Evolutionary conservation across 176 grass and related monocot species (phyloP), one percentile per base, ranked within the genome.

Genomic region (Cenchrus fungigraminus): DNA sequence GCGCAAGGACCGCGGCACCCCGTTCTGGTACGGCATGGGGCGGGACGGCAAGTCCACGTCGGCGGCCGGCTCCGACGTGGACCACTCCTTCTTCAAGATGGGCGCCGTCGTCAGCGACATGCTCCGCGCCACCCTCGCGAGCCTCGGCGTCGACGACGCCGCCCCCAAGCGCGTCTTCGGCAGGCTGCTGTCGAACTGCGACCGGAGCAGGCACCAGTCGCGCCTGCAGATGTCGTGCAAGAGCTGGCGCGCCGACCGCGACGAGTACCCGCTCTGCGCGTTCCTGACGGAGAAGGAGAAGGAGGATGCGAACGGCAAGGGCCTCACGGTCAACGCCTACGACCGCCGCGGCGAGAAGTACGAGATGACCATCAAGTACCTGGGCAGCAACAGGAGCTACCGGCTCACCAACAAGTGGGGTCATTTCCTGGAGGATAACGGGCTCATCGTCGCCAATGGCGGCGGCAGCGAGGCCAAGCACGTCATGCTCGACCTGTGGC

Each of bases 181-280:
- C 15, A 65, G 10, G 44, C 1, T 65, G 15, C 2, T 79, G 77
- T 32, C 60, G 7, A 0, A 0, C 4, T 12, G 61, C 77, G 60
- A 79, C 61, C 9, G 45, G 61, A 0, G 1, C 4, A 0, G 0
- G 12, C 8, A 37, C 8, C 44, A 79, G 22, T 0, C 9, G 8
- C 77, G 77, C 25, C 25, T 79, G 12, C 77, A 51, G 44, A 79
- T 79, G 45, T 65, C 77, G 25, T 65, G 2, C 61, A 79, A 79
- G 61, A 12, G 22, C 7, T 79, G 77, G 59, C n/a, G 58, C 59
- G 14, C 43, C 42, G 6, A 49, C 1, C 0, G 0, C 12, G 70
- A 0, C 76, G 40, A 13, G 60, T 52, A 51, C 77, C 77, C 77
- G 61, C 13, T 52, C 25, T 16, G 16, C 61, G 44, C 25, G 14